Evolutionary conservation across 2,329 filamentous ascomycete genomes (phyloP).

Genomic region (Sporothrix protearum): DNA sequence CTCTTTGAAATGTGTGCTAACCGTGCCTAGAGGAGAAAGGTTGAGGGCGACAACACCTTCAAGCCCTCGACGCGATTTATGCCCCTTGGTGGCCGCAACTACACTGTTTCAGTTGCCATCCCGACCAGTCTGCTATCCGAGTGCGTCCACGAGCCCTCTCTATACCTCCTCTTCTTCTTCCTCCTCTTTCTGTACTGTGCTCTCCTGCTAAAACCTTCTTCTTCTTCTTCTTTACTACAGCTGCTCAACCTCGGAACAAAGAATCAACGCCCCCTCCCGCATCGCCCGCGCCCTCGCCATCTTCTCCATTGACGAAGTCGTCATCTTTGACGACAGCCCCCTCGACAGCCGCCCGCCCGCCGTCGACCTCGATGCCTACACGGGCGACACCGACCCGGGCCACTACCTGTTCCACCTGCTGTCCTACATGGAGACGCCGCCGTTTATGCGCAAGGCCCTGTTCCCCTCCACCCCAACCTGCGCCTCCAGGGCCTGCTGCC

Average conservation of each 20-base stretch:
- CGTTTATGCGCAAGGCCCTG: conserved; percentile 70
- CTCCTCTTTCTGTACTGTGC: background rate
- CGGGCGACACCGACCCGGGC: conserved; percentile 69
- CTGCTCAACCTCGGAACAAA: conserved; percentile 68
- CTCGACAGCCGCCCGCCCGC: conserved; percentile 43
- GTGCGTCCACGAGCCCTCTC: conserved; percentile 43
- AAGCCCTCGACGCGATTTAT: conserved; percentile 68
- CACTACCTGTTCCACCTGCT: conserved; percentile 78
- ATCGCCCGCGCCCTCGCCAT: conserved; percentile 78
- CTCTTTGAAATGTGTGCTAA: background rate
- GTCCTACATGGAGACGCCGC: conserved; percentile 78
- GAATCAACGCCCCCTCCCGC: conserved; percentile 67
- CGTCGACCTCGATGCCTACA: conserved; percentile 55
- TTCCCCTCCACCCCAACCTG: conserved; percentile 79
- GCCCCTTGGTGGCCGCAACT: conserved; percentile 60
- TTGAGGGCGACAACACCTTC: conserved; percentile 45
- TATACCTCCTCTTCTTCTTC: background rate
- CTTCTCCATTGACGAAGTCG: conserved; percentile 79
- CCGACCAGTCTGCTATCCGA: conserved; percentile 74
- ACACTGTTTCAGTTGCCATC: conserved; percentile 74
- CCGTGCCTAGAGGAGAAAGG: conserved; percentile 48
- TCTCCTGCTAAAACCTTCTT: background rate
- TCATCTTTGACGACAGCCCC: conserved; percentile 72
- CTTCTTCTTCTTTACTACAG: too few species aligned
- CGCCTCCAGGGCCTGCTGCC: conserved; percentile 69